phyloP scores from a whole-genome alignment of 441 rosid genomes.

The Cnidoscolus chayamansa region DNA sequence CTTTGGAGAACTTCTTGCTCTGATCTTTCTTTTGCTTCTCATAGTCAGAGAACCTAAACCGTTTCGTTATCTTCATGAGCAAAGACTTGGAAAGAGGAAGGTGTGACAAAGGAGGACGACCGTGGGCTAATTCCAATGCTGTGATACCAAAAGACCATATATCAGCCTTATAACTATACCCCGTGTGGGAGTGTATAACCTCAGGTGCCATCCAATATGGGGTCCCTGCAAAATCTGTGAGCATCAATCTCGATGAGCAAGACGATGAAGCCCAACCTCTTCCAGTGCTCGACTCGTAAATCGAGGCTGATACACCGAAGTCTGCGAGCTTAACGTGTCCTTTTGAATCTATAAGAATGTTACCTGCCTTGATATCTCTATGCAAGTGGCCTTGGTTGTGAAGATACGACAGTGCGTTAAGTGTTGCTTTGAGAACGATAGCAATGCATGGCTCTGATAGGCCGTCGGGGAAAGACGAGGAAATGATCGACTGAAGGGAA shows the following conservation, averaged over 20 bases:
- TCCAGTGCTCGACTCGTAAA: slow-evolving; percentile 46
- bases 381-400: slow-evolving; percentile 78
- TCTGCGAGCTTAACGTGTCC: slow-evolving; percentile 75
- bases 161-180: slow-evolving; percentile 72
- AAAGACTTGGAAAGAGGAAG: slow-evolving; percentile 72
- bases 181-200: slow-evolving; percentile 80
- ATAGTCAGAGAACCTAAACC: slow-evolving; percentile 67
- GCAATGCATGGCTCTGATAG: slow-evolving; percentile 68
- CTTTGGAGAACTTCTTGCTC: slow-evolving; percentile 61
- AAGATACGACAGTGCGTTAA: slow-evolving; percentile 62
- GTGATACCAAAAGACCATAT: slow-evolving; percentile 90
- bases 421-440: slow-evolving; percentile 58
- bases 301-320: slow-evolving; percentile 78
- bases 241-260: slow-evolving; percentile 40
- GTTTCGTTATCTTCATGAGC: slow-evolving; percentile 68
- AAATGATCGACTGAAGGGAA: slow-evolving; percentile 68
- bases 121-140: slow-evolving; percentile 76
- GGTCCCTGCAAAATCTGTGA: slow-evolving; percentile 70
- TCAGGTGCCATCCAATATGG: slow-evolving; percentile 96
- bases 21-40: slow-evolving; percentile 40
- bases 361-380: slow-evolving; percentile 74
- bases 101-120: slow-evolving; percentile 77
- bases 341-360: slow-evolving; percentile 57
- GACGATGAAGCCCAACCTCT: slow-evolving; percentile 13
- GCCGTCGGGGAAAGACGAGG: slow-evolving; percentile 55